These are phyloP conservation scores for Pelargonium nanum DNA, from an alignment of 345 rosid species.

Conservation along the genomic window DNA sequence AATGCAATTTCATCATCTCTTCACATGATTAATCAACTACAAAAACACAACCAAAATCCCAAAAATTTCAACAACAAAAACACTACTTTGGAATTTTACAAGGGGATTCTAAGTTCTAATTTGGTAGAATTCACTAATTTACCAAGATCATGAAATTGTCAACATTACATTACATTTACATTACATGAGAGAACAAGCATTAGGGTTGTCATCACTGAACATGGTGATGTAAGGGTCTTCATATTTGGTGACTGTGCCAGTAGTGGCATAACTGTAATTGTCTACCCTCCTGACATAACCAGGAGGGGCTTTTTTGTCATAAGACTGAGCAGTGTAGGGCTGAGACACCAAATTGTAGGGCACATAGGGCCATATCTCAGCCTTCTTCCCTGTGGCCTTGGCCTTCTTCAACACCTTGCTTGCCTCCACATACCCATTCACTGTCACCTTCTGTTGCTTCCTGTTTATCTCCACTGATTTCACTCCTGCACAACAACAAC, in stretches of 20 bases:
- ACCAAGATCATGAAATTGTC: not conserved
- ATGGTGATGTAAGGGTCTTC: slow-evolving; percentile 53
- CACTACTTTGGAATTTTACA: no score
- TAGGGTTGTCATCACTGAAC: slow-evolving; percentile 81
- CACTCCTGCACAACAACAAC: slow-evolving; percentile 41
- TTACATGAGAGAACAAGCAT: not conserved
- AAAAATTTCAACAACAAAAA: no score
- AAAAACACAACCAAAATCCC: no score
- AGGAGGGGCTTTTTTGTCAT: slow-evolving; percentile 96
- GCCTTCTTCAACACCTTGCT: slow-evolving; percentile 82
- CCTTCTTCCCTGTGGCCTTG: slow-evolving; percentile 77
- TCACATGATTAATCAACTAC: no score
- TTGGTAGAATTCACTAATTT: no score
- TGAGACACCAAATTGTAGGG: slow-evolving; percentile 86
- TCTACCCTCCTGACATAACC: slow-evolving; percentile 81
- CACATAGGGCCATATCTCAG: slow-evolving; percentile 93
- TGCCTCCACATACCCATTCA: slow-evolving; percentile 68
- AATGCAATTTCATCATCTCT: no score
- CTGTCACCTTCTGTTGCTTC: slow-evolving; percentile 86
- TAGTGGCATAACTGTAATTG: slow-evolving; percentile 13
- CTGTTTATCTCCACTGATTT: slow-evolving; percentile 74
- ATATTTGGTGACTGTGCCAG: slow-evolving; percentile 29
- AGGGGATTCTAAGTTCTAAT: no score
- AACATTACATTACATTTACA: no score
- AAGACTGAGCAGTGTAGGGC: slow-evolving; percentile 58